These are phyloP conservation scores for Tripterygium wilfordii DNA, from an alignment of 177 flowering plant genomes.

Conservation along the genomic window DNA sequence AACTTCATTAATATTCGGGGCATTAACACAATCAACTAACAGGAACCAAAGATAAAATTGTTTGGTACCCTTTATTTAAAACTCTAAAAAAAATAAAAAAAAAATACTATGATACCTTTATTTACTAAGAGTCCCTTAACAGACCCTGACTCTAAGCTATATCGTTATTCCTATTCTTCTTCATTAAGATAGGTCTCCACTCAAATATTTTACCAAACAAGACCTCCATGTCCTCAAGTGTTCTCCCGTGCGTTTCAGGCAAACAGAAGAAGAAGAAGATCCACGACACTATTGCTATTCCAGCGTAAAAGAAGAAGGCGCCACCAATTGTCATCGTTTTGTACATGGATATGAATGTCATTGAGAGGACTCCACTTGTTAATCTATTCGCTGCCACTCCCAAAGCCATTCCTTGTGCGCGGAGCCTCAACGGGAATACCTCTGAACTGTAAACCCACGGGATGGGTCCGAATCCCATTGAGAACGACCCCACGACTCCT, in stretches of 20 bases:
- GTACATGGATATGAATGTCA: constrained; percentile 49
- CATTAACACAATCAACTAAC: too few relatives aligned
- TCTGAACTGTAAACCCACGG: too few relatives aligned
- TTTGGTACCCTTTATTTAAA: too few relatives aligned
- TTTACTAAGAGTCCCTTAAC: too few relatives aligned
- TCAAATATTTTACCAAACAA: constrained; percentile 16
- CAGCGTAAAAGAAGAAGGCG: constrained; percentile 45
- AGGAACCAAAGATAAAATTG: too few relatives aligned
- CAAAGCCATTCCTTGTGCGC: constrained; percentile 61
- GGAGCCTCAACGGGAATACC: constrained; percentile 56
- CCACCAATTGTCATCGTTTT: constrained; percentile 58
- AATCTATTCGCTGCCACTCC: constrained; percentile 53
- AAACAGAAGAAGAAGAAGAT: constrained; percentile 54
- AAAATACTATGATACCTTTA: too few relatives aligned
- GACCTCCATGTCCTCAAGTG: constrained; percentile 29
- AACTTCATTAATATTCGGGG: too few relatives aligned
- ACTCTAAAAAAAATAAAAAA: too few relatives aligned
- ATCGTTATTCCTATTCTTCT: too few relatives aligned
- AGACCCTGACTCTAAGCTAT: too few relatives aligned
- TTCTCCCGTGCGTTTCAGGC: constrained; percentile 44
- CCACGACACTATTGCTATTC: constrained; percentile 32
- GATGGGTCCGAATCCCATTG: constrained; percentile 71
- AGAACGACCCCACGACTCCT: constrained; percentile 41
- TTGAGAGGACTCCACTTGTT: constrained; percentile 45
- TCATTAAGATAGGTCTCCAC: too few relatives aligned